Evolutionary conservation across 139 green algal species (phyloP).

Genomic region (Prasinococcaceae sp.): DNA sequence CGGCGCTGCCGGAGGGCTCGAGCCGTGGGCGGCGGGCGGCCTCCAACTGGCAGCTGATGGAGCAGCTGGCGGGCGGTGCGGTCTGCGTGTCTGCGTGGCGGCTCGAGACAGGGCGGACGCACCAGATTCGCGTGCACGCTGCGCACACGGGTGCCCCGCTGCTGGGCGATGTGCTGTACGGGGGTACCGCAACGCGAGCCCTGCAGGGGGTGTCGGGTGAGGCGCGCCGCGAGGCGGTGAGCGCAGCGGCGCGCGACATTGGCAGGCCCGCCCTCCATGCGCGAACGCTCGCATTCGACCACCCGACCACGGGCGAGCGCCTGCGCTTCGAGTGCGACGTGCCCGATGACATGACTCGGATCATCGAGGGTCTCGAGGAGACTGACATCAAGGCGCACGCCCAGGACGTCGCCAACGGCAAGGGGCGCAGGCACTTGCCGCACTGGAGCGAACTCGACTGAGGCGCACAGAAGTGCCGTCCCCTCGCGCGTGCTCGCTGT

Average conservation of each 20-base stretch:
- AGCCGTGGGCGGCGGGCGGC: constrained; percentile 25
- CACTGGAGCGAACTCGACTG: too few relatives aligned
- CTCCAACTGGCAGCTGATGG: constrained; percentile 61
- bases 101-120: constrained; percentile 85
- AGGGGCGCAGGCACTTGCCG: too few relatives aligned
- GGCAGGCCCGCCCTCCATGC: constrained; percentile 25
- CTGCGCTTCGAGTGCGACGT: constrained; percentile 16
- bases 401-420: too few relatives aligned
- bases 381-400: too few relatives aligned
- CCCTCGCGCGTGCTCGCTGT: too few relatives aligned
- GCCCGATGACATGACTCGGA: constrained; percentile 13
- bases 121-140: constrained; percentile 55
- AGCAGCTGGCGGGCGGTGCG: constrained; percentile 44
- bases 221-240: too few relatives aligned
- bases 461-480: too few relatives aligned
- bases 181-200: constrained; percentile 24
- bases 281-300: constrained; percentile 22
- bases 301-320: constrained; percentile 21
- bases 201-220: not conserved
- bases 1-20: constrained; percentile 1
- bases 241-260: too few relatives aligned
- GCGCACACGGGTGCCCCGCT: constrained; percentile 65
- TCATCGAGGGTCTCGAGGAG: too few relatives aligned
- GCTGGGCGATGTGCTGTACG: constrained; percentile 76
- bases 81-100: constrained; percentile 75